A percentile compares a stretch with the other conserved stretches of the same genome.
phyloP scores from a whole-genome alignment of 2,329 filamentous ascomycete species.

The Epichloe brachyelytri region DNA sequence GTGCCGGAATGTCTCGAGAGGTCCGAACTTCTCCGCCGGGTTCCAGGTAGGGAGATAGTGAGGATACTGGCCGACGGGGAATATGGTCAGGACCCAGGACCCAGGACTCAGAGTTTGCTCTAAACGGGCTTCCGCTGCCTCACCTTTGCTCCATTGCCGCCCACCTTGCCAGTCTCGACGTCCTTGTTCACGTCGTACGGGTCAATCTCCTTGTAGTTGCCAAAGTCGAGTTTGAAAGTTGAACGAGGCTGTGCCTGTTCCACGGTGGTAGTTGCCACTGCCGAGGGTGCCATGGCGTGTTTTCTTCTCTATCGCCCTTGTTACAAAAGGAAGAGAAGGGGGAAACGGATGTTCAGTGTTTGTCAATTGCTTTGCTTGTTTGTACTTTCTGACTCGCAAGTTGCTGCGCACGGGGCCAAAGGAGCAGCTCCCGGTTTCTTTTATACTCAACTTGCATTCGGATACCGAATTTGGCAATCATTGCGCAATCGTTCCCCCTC shows the following conservation, averaged over 20 bases:
- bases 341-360: not conserved
- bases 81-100: not conserved
- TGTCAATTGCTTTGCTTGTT: not conserved
- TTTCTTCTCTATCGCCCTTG: not conserved
- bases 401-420: not conserved
- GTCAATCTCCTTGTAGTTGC: slow-evolving; percentile 21
- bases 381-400: not conserved
- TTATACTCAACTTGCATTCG: not conserved
- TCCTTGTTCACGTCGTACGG: slow-evolving; percentile 13
- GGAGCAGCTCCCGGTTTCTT: not conserved
- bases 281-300: slow-evolving; percentile 13
- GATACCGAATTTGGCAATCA: not conserved
- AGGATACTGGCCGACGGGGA: slow-evolving; percentile 37
- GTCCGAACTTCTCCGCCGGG: slow-evolving; percentile 48
- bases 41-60: slow-evolving; percentile 66
- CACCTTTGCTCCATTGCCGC: slow-evolving; percentile 16
- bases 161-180: slow-evolving; percentile 16
- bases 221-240: slow-evolving; percentile 14
- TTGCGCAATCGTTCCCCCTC: not conserved
- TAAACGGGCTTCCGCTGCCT: not conserved
- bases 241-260: slow-evolving; percentile 4
- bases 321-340: not conserved
- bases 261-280: slow-evolving; percentile 7
- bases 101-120: not conserved
- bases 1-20: slow-evolving; percentile 57